phyloP scores from a whole-genome alignment of 129 eudicot species.

The Artemisia annua region DNA sequence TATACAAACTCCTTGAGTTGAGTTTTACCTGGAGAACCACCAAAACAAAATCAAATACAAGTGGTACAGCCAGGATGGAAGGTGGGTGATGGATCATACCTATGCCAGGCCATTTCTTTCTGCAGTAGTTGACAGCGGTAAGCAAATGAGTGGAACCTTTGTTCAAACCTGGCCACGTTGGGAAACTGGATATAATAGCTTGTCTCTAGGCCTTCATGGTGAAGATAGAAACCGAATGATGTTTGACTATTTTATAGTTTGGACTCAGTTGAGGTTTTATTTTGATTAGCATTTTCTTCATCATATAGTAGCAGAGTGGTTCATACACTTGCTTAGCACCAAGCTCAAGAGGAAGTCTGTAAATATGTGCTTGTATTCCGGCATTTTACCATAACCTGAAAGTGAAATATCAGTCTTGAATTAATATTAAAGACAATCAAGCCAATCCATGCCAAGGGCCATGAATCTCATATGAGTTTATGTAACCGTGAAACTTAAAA shows the following conservation, averaged over 20 bases:
- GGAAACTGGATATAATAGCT: background rate
- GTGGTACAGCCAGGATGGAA: background rate
- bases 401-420: background rate
- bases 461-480: too few relatives aligned
- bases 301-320: slow-evolving; percentile 27
- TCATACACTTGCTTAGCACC: slow-evolving; percentile 57
- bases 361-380: slow-evolving; percentile 93
- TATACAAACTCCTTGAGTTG: background rate
- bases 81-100: slow-evolving; percentile 8
- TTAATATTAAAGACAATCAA: too few relatives aligned
- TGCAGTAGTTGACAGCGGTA: background rate
- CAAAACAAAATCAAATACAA: background rate
- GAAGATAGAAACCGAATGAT: background rate
- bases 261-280: background rate
- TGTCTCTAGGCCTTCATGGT: background rate
- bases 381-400: slow-evolving; percentile 98
- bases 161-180: background rate
- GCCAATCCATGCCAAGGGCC: too few relatives aligned
- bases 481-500: too few relatives aligned
- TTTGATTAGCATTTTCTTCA: background rate
- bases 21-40: background rate
- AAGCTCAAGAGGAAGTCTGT: slow-evolving; percentile 83
- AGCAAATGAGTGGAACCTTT: background rate
- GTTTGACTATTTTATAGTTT: background rate
- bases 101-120: background rate